Evolutionary conservation across 306 rosid species (phyloP).

Genomic region (Cicer yamashitae): DNA sequence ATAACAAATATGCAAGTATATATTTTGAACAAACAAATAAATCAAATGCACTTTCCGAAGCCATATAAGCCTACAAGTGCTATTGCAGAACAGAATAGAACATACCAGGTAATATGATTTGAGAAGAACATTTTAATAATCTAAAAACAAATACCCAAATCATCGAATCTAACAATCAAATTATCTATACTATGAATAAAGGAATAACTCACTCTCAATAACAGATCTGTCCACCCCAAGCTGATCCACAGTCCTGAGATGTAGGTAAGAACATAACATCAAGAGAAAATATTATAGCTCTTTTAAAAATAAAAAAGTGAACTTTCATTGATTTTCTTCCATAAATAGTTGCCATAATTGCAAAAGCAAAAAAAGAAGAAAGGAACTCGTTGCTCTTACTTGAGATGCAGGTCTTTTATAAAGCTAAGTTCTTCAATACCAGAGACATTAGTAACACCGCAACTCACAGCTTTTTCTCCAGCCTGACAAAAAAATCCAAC

Average conservation of each 20-base stretch:
- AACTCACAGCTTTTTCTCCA: conserved; percentile 92
- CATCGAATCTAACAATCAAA: conserved; percentile 31
- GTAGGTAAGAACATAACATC: conserved; percentile 33
- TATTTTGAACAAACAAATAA: neutral
- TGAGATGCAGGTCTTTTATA: conserved; percentile 72
- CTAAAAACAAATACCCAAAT: conserved; percentile 1
- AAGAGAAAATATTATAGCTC: conserved; percentile 3
- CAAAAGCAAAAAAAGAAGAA: conserved; percentile 4
- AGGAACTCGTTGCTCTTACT: conserved; percentile 52
- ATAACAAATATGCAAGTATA: conserved; percentile 11
- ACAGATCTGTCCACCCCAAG: conserved; percentile 75
- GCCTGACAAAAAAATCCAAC: conserved; percentile 58
- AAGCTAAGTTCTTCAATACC: conserved; percentile 74
- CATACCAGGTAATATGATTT: neutral
- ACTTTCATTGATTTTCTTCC: conserved; percentile 10
- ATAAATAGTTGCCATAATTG: neutral
- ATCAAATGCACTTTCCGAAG: neutral
- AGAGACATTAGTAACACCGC: conserved; percentile 77
- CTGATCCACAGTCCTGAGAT: conserved; percentile 62
- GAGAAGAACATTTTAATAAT: neutral
- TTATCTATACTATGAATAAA: neutral
- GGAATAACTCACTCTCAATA: conserved; percentile 65
- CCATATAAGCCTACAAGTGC: conserved; percentile 6
- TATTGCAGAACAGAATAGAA: neutral
- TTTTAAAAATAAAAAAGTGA: neutral